Base-by-base conservation (phyloP, 331 rosid species). In the Quercus tomentella region DNA sequence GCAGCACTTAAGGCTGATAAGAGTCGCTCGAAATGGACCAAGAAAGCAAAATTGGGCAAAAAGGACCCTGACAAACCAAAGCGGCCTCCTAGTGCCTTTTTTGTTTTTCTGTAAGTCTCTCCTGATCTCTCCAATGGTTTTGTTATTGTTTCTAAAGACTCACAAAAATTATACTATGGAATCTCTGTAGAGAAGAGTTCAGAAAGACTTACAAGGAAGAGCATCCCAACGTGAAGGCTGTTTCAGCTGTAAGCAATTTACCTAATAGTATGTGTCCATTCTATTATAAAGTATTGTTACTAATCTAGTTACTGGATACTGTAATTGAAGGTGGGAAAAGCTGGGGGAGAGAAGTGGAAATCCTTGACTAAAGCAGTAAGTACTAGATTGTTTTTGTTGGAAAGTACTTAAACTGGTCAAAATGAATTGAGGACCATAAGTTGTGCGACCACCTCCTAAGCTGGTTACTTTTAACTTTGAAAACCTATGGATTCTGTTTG, bases 331-430 rank as follows among this genome's bases (percentile, higher is more conserved):
- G 84, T 81, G 45, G 84, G 84, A 23, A 81, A 81, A 70, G 84
- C 84, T 58, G 84, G 84, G 1, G 84, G 84, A 52, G 84, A 66
- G 74, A 81, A 81, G 80, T 81, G 84, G 84, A 81, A 81, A 70
- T 76, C 84, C 23, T 17, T 81, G 84, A 58, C 84, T 33, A 51
- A 43, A 0, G 77, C 77, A 68, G 84, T 81, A 70, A 61, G 84
- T 70, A 35, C 18, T 67, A 30, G 31, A 66, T 12, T 70, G 12
- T 58, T 57, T 4, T 28, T 68, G 52, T 67, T 67, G 18, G 6
- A 75, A 74, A 33, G 70, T 74, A n/a, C 70, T 58, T 49, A 26
- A 72, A 60, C 18, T 20, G 45, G 25, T 35, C 56, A 56, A 52
- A 63, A 69, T 77, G 43, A 10, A 35, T 67, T 20, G n/a, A 65